Evolutionary conservation across 257 asterid species (phyloP).

Genomic region (Parsonsia alboflavescens): DNA sequence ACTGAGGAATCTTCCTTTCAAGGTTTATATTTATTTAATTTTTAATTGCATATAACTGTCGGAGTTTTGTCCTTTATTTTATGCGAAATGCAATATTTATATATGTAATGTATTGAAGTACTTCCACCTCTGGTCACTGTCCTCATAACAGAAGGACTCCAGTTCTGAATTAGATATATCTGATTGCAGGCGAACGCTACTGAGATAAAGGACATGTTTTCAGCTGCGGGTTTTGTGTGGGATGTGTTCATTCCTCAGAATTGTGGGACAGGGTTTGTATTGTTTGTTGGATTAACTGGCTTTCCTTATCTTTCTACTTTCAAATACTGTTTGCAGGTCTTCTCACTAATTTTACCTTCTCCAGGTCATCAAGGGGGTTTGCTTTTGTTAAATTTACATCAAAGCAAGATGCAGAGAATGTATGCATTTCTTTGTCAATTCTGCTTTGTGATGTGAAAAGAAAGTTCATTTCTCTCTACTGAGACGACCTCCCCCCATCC

Average conservation of each 20-base stretch:
- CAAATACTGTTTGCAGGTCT: conserved; percentile 2
- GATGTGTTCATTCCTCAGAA: conserved; percentile 86
- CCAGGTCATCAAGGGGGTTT: conserved; percentile 81
- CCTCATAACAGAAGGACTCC: not conserved
- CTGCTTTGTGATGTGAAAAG: conserved; percentile 1
- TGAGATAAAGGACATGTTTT: conserved; percentile 74
- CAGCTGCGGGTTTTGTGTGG: conserved; percentile 81
- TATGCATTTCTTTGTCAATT: conserved; percentile 18
- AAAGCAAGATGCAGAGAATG: conserved; percentile 82
- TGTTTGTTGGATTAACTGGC: not conserved
- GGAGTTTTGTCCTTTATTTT: not conserved
- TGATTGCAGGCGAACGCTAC: conserved; percentile 60
- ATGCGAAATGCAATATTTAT: not conserved
- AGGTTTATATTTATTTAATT: conserved; percentile 42
- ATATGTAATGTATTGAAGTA: not conserved
- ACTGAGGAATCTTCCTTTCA: conserved; percentile 88
- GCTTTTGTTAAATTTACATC: conserved; percentile 91
- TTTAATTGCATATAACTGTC: not conserved
- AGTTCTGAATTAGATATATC: conserved; percentile 8
- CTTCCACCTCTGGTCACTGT: not conserved
- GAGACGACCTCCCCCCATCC: not conserved
- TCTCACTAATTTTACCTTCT: conserved; percentile 20
- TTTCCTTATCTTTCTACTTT: not conserved
- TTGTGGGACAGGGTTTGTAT: conserved; percentile 63
- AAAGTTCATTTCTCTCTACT: not conserved